Base-by-base conservation (phyloP, 805 yeast genomes). In the Cyberlindnera saturnus region DNA sequence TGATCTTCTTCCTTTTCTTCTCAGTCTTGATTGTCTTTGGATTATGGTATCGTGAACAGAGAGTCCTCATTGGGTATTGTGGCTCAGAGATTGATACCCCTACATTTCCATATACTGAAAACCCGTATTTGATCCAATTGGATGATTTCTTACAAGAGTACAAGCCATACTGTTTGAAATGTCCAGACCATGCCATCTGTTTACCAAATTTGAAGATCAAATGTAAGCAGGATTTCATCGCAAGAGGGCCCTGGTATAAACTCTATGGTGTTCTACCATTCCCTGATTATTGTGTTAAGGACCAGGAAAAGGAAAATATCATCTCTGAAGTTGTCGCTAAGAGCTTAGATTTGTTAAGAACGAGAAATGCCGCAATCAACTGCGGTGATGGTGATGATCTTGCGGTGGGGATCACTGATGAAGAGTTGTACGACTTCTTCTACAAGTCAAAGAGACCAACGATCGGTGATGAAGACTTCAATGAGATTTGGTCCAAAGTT, bases 151-250 rank as follows among this genome's bases (percentile, higher is more conserved):
- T 84, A 44, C 75, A 74, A 39, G 44, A 57, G 0, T 59, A 73
- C 39, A 72, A 73, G 39, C 95, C 95, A 3, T 36, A 51, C 0
- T 91, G 99, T 65, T 64, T 75, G 4, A 75, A 75, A 20, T 91
- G 98, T 59, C 97, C 98, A 2, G 74, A 71, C 4, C 81, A 90
- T 63, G 93, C 90, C 0, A 68, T 76, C 32, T 91, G 98, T 63
- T 78, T 72, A 49, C 76, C 79, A 19, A 59, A 71, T 36, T 67
- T 84, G 53, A 67, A 72, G 40, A 56, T 86, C 8, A 79, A 74
- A 44, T 91, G 99, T 63, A 80, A 77, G 52, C 81, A 79, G 36
- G 95, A 82, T 44, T 85, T 69, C 57, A 60, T 75, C 37, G 70
- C 67, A 31, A 56, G 57, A 33, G 67, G 73, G 41, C 81, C 82